Evolutionary conservation across 1,284 basidiomycete species (phyloP), one percentile per base, ranked within the genome.

Genomic region (Ustilago tritici): DNA sequence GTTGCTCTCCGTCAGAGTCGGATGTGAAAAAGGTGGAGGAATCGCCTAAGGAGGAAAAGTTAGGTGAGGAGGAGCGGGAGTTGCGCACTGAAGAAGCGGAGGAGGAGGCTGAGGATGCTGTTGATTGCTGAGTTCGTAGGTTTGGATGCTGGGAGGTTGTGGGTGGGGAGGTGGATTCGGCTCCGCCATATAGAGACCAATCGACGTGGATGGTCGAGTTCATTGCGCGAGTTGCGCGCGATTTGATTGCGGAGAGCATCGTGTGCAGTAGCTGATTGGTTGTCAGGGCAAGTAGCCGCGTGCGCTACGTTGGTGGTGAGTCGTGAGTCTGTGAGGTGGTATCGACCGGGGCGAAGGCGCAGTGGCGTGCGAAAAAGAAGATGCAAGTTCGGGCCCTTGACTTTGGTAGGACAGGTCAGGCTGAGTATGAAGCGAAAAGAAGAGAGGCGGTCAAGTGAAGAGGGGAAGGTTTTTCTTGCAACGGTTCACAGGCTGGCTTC

Each of bases 111-210:
- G 49, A 46, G 17, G 53, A 54, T 15, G 55, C 11, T 14, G 54
- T 11, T 6, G 63, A 47, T 28, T 31, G 8, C 47, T 55, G 50
- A 15, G 53, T 47, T 15, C 32, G 71, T 40, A 43, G 55, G 9
- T 35, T 55, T 50, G 28, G 70, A 54, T 35, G 76, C 59, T 43
- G 40, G 56, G 9, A 36, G 2, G 1, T 14, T 15, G 65, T 47
- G 34, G 72, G 59, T 12, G 78, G 61, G 34, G 69, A 23, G 36
- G 70, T 56, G 28, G 69, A 52, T 47, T 86, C 84, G 5, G 79
- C 78, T 15, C 84, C 84, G 19, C 84, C 84, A 67, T 83, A 86
- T 17, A 81, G 76, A 19, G 84, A 86, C 82, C 82, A 86, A 67
- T 86, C 84, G 54, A 85, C 71, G 56, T 78, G 75, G 41, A 84